A percentile compares a stretch with the other conserved stretches of the same genome.
Evolutionary conservation across 768 basidiomycete genomes (phyloP).

Genomic region (Tylopilus sp.): DNA sequence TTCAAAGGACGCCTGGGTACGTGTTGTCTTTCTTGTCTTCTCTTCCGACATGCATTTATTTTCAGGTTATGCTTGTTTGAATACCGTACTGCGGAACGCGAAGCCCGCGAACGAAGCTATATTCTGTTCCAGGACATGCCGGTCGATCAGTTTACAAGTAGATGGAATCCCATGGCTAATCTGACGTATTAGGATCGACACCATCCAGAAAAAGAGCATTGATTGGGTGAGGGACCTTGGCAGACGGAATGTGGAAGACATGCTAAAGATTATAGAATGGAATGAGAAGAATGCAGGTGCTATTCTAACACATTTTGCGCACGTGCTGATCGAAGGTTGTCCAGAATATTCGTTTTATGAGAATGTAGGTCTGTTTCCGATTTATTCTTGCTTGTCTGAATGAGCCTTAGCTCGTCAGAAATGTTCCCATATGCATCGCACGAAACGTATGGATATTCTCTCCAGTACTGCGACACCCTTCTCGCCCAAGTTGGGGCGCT

Average conservation of each 20-base stretch:
- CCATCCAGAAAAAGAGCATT: slow-evolving; percentile 75
- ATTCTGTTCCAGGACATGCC: slow-evolving; percentile 74
- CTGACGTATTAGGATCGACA: slow-evolving; percentile 51
- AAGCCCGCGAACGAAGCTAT: slow-evolving; percentile 63
- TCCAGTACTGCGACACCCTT: slow-evolving; percentile 64
- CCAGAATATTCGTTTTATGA: slow-evolving; percentile 78
- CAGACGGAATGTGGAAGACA: slow-evolving; percentile 67
- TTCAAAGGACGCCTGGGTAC: slow-evolving; percentile 65
- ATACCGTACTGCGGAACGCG: slow-evolving; percentile 71
- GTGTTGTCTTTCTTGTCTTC: background rate
- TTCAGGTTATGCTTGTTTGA: slow-evolving; percentile 76
- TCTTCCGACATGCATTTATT: slow-evolving; percentile 5
- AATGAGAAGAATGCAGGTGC: slow-evolving; percentile 73
- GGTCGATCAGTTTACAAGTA: slow-evolving; percentile 32
- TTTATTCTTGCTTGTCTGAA: background rate
- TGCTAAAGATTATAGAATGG: slow-evolving; percentile 79
- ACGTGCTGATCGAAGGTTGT: background rate
- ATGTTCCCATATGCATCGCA: slow-evolving; percentile 95
- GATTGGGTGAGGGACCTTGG: slow-evolving; percentile 83
- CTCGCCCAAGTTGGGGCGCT: slow-evolving; percentile 59
- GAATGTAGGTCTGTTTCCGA: slow-evolving; percentile 39
- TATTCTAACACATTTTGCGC: background rate
- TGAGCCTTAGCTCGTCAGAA: slow-evolving; percentile 59
- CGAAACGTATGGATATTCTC: slow-evolving; percentile 70
- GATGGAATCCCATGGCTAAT: background rate